phyloP scores from a whole-genome alignment of 1,284 basidiomycete genomes.

The Malassezia equina region DNA sequence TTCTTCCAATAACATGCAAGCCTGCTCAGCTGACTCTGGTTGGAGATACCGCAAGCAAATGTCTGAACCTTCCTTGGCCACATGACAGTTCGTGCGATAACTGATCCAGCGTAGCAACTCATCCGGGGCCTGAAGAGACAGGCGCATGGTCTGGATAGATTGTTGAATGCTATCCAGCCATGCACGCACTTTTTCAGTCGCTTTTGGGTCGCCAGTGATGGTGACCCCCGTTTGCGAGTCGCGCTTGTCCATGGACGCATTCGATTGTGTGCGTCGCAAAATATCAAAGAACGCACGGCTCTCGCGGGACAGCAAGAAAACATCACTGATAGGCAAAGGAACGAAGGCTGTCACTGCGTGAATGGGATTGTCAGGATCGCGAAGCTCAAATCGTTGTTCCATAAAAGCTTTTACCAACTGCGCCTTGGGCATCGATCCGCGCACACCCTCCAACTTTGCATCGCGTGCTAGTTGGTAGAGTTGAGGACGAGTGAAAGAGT shows the following conservation, averaged over 20 bases:
- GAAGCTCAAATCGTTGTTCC: slow-evolving; percentile 8
- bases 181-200: not conserved
- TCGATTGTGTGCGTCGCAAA: not conserved
- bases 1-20: slow-evolving; percentile 2
- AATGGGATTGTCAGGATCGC: not conserved
- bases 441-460: not conserved
- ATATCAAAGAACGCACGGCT: not conserved
- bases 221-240: not conserved
- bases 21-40: not conserved
- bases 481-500: slow-evolving; percentile 13
- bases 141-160: not conserved
- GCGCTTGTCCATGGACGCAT: slow-evolving; percentile 1
- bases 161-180: slow-evolving; percentile 3
- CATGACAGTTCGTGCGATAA: slow-evolving; percentile 3
- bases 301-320: slow-evolving; percentile 4
- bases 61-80: not conserved
- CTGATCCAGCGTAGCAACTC: not conserved
- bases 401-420: slow-evolving; percentile 6
- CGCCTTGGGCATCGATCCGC: not conserved
- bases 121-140: not conserved
- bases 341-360: not conserved
- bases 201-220: not conserved
- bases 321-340: not conserved
- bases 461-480: slow-evolving; percentile 9
- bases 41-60: not conserved